These are phyloP conservation scores for Dillenia turbinata DNA, from an alignment of 164 flowering plant genomes.

Conservation along the genomic window DNA sequence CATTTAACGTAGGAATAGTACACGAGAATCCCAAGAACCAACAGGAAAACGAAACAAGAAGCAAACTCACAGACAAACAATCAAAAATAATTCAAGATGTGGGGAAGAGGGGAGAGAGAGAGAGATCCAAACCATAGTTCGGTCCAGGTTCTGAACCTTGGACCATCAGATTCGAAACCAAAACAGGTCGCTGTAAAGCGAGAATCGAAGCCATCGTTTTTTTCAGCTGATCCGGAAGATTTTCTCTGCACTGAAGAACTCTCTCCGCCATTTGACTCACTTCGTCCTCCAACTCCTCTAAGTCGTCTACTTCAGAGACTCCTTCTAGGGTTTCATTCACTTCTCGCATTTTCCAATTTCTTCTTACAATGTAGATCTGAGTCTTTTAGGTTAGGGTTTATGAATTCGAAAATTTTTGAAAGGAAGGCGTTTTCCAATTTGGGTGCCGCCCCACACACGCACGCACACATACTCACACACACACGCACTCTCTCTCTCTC, in stretches of 20 bases:
- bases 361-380: background rate
- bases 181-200: conserved; percentile 36
- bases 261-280: conserved; percentile 41
- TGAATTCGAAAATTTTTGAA: conserved; percentile 1
- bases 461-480: too few species aligned
- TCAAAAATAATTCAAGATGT: conserved; percentile 8
- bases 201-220: conserved; percentile 30
- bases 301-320: conserved; percentile 19
- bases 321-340: conserved; percentile 9
- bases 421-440: background rate
- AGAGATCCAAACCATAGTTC: conserved; percentile 18
- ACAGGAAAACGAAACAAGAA: background rate
- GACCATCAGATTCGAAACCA: conserved; percentile 6
- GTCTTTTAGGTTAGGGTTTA: conserved; percentile 2
- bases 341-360: conserved; percentile 16
- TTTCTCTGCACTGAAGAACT: conserved; percentile 38
- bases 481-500: too few species aligned
- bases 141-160: conserved; percentile 22
- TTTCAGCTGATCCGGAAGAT: conserved; percentile 44
- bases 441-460: too few species aligned
- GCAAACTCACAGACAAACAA: background rate
- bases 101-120: too few species aligned
- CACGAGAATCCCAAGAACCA: background rate
- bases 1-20: background rate
- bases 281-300: conserved; percentile 34